Evolutionary conservation across 2,329 filamentous ascomycete genomes (phyloP), one percentile per base, ranked within the genome.

Genomic region (Ophiocordyceps camponoti-floridani): DNA sequence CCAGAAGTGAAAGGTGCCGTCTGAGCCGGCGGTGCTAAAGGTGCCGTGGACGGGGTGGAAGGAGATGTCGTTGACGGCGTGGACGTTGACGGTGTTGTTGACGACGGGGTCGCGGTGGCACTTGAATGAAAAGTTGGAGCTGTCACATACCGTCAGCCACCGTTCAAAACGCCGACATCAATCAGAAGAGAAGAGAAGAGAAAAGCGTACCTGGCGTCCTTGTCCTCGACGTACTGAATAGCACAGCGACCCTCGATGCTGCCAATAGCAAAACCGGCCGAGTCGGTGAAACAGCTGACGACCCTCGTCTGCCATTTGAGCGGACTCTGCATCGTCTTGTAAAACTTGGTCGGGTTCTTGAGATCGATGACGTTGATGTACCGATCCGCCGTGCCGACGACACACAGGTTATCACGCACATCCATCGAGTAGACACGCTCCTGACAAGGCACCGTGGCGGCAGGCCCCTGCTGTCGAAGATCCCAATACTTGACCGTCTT

Each of bases 231-330:
- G 56, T 98, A 96, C 60, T 98, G 91, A 50, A 98, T 98, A 2
- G 91, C 91, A 61, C 91, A 98, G 46, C 91, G 82, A 28, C 91
- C 91, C 62, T 98, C 91, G 55, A 98, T 94, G 58, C 85, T 94
- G 45, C 91, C 91, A 43, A 98, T 84, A 1, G 91, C 91, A 57
- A 94, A 98, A 6, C 91, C 91, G 1, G 79, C 79, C 7, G 86
- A 83, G 59, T 98, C 89, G 13, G 81, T 79, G 61, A 98, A 98
- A 68, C 89, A 96, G 66, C 83, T 91, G 44, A 96, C 84, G 12
- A 93, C 86, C 47, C 89, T 73, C 2, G 91, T 98, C 71, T 98
- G 91, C 86, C 88, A 98, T 67, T 98, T 98, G 41, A 98, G 73
- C 3, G 91, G 91, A 57, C 86, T 94, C 65, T 94, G 86, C 43